phyloP scores from a whole-genome alignment of 352 stramenopile species.

The Achlya hypogyna region DNA sequence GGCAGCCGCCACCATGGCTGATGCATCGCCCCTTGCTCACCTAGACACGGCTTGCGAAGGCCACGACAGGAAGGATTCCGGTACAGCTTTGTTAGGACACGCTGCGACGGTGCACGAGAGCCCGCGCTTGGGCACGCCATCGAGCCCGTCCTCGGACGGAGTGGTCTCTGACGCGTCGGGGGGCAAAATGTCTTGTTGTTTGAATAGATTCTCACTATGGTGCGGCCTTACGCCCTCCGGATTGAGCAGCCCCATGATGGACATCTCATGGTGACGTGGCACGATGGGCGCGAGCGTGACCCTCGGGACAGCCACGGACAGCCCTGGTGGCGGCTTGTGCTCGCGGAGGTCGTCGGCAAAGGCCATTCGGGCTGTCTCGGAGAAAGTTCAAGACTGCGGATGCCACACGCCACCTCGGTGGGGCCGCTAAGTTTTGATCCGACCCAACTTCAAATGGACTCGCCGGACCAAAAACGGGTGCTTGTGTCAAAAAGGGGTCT shows the following conservation, averaged over 20 bases:
- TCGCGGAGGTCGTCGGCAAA: neutral
- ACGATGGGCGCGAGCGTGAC: neutral
- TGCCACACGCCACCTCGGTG: neutral
- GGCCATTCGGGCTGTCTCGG: neutral
- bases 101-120: conserved; percentile 10
- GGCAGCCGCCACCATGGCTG: conserved; percentile 11
- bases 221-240: neutral
- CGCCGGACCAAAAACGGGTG: neutral
- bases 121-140: neutral
- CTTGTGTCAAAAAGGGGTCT: neutral
- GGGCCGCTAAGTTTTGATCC: neutral
- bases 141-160: neutral
- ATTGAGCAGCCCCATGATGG: conserved; percentile 14
- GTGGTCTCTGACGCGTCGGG: neutral
- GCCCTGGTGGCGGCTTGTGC: neutral
- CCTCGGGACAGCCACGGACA: neutral
- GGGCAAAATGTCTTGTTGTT: conserved; percentile 12
- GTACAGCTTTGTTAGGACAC: conserved; percentile 19
- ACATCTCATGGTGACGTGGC: conserved; percentile 5
- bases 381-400: conserved; percentile 6
- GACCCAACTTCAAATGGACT: neutral
- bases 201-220: conserved; percentile 2
- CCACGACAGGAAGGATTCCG: neutral
- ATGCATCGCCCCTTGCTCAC: conserved; percentile 20
- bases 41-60: neutral